These are phyloP conservation scores for Darksidea phi DNA, from an alignment of 495 filamentous ascomycete genomes.

Conservation along the genomic window DNA sequence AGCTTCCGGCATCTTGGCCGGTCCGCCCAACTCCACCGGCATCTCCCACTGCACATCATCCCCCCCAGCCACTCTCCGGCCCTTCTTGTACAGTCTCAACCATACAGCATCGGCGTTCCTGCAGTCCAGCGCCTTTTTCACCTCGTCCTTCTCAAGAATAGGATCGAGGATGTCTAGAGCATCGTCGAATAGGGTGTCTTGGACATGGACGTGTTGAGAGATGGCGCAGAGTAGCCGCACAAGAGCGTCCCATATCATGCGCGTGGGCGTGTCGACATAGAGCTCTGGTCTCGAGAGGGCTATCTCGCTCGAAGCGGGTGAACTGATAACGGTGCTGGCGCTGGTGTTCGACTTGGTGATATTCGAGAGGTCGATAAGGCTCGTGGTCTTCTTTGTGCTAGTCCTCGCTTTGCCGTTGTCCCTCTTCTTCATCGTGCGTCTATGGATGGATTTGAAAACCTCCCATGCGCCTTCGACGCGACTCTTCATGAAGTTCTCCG, in stretches of 20 bases:
- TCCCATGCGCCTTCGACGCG: conserved; percentile 71
- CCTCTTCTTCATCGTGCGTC: background rate
- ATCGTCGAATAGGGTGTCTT: conserved; percentile 67
- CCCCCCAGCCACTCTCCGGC: background rate
- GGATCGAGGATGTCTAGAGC: conserved; percentile 59
- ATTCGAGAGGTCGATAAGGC: background rate
- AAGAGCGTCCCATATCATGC: conserved; percentile 59
- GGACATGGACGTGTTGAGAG: conserved; percentile 56
- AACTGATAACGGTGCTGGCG: conserved; percentile 1
- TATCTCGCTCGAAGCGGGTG: conserved; percentile 3
- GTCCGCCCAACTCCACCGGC: background rate
- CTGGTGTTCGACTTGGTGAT: too few species aligned
- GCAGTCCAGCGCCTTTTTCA: conserved; percentile 55
- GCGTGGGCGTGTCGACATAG: conserved; percentile 52
- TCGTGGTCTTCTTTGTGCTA: background rate
- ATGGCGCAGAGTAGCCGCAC: conserved; percentile 55
- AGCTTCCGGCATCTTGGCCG: too few species aligned
- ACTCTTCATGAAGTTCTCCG: conserved; percentile 76
- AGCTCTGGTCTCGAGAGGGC: conserved; percentile 16
- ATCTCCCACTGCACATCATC: background rate
- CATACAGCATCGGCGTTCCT: conserved; percentile 73
- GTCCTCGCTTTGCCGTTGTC: background rate
- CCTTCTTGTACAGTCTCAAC: conserved; percentile 45
- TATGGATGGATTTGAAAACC: conserved; percentile 42
- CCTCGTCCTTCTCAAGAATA: conserved; percentile 50